Base-by-base conservation (phyloP, 2,329 filamentous ascomycete species). In the Torrubiellomyces zombiae region DNA sequence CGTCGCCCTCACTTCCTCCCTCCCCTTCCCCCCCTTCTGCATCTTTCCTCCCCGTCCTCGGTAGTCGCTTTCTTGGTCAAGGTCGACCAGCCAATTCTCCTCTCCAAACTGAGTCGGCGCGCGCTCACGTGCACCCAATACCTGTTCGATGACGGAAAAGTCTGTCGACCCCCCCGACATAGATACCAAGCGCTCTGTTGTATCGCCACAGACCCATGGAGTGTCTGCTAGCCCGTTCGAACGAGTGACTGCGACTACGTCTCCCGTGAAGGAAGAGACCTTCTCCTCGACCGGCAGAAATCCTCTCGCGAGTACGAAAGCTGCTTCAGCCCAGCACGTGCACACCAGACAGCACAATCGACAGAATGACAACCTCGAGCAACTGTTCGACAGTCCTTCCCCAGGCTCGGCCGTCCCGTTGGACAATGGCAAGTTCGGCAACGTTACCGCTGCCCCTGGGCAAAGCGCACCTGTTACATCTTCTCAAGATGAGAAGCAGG, bases 111-210 rank as follows among this genome's bases (percentile, higher is more conserved):
- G n/a, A 16, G 9, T 18, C 14, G 16, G 25, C 28, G 28, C 28
- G 27, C n/a, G 18, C 26, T n/a, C 4, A 25, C 28, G 30, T 28
- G 27, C 27, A 25, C 29, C 21, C 26, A 38, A 37, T 32, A 40
- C 47, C 55, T 51, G 42, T 57, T 70, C 66, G 65, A 72, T 72
- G 67, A 71, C 67, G 63, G 53, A 67, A 61, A 51, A 53, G 53
- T 65, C 55, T 38, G 49, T 60, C 52, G 55, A 62, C 36, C 48
- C 55, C 44, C 55, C 60, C 48, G 54, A 57, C 48, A 56, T 55
- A 66, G 57, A 65, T 59, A 57, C 55, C 56, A 56, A 58, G 55
- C 56, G 56, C 56, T 63, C 60, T 52, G 60, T 56, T 63, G 55
- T 58, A 53, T 47, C 47, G 48, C 50, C 56, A 50, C 53, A 56